These are phyloP conservation scores for Fraxinus baroniana DNA, from an alignment of 305 asterid species.

Conservation along the genomic window DNA sequence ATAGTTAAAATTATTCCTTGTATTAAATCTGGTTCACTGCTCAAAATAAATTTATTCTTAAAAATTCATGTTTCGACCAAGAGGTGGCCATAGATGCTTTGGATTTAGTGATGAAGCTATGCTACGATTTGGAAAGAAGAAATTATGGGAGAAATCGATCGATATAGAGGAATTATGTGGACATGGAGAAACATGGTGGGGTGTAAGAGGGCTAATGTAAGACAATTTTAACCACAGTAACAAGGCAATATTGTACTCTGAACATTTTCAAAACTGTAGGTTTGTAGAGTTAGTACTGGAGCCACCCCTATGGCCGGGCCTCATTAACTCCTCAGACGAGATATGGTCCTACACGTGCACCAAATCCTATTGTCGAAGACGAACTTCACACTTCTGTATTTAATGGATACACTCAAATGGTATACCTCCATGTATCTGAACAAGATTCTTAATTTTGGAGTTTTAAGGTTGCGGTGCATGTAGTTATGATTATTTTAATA, in stretches of 20 bases:
- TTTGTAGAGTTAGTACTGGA: conserved; percentile 89
- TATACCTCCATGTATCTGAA: conserved; percentile 74
- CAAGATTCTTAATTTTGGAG: conserved; percentile 24
- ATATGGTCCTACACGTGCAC: conserved; percentile 84
- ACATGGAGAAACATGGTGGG: conserved; percentile 91
- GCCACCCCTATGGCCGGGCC: conserved; percentile 92
- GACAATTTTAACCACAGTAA: conserved; percentile 88
- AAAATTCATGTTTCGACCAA: conserved; percentile 31
- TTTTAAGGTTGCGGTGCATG: conserved; percentile 19
- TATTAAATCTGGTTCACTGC: not conserved
- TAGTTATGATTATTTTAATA: conserved; percentile 29
- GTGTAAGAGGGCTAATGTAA: conserved; percentile 81
- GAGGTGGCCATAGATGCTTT: conserved; percentile 97
- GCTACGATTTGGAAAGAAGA: conserved; percentile 64
- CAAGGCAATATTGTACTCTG: conserved; percentile 52
- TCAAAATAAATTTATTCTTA: not conserved
- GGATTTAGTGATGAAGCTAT: conserved; percentile 88
- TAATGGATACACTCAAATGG: conserved; percentile 94
- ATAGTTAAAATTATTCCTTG: not conserved
- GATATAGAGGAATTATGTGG: conserved; percentile 83
- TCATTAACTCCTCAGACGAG: conserved; percentile 90
- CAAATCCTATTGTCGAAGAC: conserved; percentile 77
- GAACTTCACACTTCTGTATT: conserved; percentile 76
- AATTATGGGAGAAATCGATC: conserved; percentile 78
- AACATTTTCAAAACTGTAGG: conserved; percentile 83